Evolutionary conservation across 768 basidiomycete genomes (phyloP).

Genomic region (Podaxis sp.): DNA sequence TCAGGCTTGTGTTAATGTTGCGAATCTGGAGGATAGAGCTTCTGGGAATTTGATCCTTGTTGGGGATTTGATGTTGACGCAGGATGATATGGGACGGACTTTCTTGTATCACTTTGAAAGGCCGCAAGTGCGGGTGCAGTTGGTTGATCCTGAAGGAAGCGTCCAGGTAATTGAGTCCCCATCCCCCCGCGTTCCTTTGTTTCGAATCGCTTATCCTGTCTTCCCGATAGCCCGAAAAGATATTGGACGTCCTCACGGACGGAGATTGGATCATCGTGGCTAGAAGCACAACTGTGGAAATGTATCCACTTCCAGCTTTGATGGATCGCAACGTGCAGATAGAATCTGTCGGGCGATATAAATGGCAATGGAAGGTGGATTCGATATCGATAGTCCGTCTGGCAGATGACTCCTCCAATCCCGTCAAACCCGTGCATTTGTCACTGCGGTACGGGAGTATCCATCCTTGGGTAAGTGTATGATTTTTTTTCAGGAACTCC

Average conservation of each 20-base stretch:
- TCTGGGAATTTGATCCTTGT: conserved; percentile 2
- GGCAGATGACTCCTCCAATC: background rate
- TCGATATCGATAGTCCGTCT: conserved; percentile 36
- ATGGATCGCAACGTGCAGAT: conserved; percentile 23
- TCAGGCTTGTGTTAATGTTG: conserved; percentile 15
- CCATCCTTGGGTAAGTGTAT: conserved; percentile 52
- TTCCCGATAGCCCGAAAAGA: conserved; percentile 32
- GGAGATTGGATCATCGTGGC: conserved; percentile 46
- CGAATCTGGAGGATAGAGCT: conserved; percentile 10
- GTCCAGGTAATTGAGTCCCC: conserved; percentile 24
- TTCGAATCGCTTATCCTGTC: background rate
- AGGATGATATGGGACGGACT: conserved; percentile 10
- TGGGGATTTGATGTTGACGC: conserved; percentile 10
- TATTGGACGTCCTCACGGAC: conserved; percentile 42
- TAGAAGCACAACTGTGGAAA: conserved; percentile 39
- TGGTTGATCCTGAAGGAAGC: conserved; percentile 13
- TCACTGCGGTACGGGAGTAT: conserved; percentile 59
- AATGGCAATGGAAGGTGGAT: conserved; percentile 61
- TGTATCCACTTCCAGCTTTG: conserved; percentile 38
- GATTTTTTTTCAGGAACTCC: background rate
- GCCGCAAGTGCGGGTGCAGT: conserved; percentile 11
- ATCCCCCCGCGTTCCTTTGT: background rate
- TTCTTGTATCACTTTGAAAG: conserved; percentile 11
- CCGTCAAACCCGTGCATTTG: conserved; percentile 36
- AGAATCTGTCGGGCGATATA: conserved; percentile 44